Conservation (phyloP, 1,284 basidiomycete genomes). For the Puccinia polysora region DNA sequence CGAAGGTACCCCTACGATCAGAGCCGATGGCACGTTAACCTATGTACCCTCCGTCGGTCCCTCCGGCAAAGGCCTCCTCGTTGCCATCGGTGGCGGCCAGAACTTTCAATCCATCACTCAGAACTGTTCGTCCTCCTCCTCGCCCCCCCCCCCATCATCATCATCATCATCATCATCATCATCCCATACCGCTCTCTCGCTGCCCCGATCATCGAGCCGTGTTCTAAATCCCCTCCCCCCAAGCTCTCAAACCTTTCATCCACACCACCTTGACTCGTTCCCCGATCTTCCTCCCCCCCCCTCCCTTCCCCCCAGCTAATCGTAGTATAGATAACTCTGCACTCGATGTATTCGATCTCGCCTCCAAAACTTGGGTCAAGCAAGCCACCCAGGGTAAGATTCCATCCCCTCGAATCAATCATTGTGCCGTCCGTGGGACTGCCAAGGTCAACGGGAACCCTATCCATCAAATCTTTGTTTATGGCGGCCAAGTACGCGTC, state of each 20-base stretch:
- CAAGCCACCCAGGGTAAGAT: conserved; percentile 47
- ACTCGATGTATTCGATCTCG: conserved; percentile 50
- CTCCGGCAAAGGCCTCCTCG: conserved; percentile 46
- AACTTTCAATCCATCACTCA: conserved; percentile 37
- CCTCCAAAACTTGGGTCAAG: conserved; percentile 48
- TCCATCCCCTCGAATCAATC: conserved; percentile 47
- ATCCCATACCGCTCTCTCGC: too few relatives aligned
- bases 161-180: too few relatives aligned
- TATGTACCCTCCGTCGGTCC: conserved; percentile 47
- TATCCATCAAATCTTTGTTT: conserved; percentile 47
- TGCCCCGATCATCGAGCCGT: too few relatives aligned
- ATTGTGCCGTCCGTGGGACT: conserved; percentile 48
- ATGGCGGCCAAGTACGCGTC: conserved; percentile 48
- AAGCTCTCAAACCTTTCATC: too few relatives aligned
- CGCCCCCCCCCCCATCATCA: too few relatives aligned
- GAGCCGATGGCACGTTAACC: conserved; percentile 49
- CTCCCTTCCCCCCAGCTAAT: conserved; percentile 3
- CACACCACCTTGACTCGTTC: too few relatives aligned
- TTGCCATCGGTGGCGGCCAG: conserved; percentile 50
- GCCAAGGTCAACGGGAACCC: conserved; percentile 48
- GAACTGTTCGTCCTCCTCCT: conserved; percentile 21
- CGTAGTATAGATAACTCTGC: conserved; percentile 48
- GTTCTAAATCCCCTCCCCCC: too few relatives aligned
- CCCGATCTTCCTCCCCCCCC: neutral
- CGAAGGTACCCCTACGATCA: conserved; percentile 46